phyloP scores from a whole-genome alignment of 2,329 filamentous ascomycete genomes.

The Fusarium piperis region DNA sequence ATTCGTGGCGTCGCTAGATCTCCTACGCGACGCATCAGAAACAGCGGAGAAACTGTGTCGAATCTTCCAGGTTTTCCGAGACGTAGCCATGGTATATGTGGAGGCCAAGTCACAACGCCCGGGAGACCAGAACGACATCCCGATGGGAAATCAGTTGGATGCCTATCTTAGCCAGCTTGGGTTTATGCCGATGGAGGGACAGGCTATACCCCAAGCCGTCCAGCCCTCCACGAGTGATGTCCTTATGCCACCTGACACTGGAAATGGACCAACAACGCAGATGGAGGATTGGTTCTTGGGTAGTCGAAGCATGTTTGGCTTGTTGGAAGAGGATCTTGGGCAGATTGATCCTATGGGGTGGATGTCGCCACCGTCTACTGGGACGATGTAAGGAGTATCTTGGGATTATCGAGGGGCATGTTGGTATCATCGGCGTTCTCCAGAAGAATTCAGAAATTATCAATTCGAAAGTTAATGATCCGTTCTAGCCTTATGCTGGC shows the following conservation, averaged over 20 bases:
- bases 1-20: slow-evolving; percentile 65
- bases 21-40: slow-evolving; percentile 61
- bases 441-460: neutral
- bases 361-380: neutral
- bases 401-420: neutral
- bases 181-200: slow-evolving; percentile 58
- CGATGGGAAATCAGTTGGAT: slow-evolving; percentile 68
- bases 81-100: slow-evolving; percentile 68
- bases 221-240: neutral
- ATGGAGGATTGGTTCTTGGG: neutral
- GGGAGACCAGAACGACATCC: slow-evolving; percentile 53
- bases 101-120: slow-evolving; percentile 63
- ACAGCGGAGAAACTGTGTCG: slow-evolving; percentile 67
- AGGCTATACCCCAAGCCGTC: neutral
- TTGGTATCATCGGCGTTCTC: neutral
- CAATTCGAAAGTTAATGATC: neutral
- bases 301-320: neutral
- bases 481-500: neutral
- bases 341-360: neutral
- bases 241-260: neutral
- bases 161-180: slow-evolving; percentile 71
- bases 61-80: slow-evolving; percentile 68
- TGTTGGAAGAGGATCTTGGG: neutral
- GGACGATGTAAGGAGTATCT: neutral
- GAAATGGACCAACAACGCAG: neutral